Base-by-base conservation (phyloP, 371 early-diverging fungal species). In the Coemansia sp. region DNA sequence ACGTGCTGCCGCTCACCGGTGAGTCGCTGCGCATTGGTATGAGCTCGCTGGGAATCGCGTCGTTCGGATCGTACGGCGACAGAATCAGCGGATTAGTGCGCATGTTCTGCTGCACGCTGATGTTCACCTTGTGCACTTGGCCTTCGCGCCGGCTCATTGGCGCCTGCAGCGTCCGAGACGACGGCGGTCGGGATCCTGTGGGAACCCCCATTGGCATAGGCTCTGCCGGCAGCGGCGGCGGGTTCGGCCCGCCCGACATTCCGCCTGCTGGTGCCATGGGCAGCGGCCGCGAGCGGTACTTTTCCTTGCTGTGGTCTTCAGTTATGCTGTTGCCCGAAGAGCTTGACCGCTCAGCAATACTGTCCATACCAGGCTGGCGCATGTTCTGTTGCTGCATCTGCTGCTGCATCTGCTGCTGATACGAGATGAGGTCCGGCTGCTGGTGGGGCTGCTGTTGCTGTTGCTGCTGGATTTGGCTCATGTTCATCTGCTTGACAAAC, bases 151-250 rank as follows among this genome's bases (percentile, higher is more conserved):
- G 24, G 44, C 41, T 44, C 26, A 28, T 13, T 4, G 61, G 7
- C 17, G 1, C n/a, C n/a, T 63, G 63, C 11, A 11, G 36, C 24
- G 54, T 40, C 44, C 46, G 52, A 3, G 40, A 26, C 15, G 64
- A 61, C 21, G 32, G 58, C 24, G 54, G 23, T 36, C 44, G 58
- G 54, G 32, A n/a, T 8, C n/a, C 9, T 3, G 15, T 32, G 29
- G 64, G 55, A 40, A 24, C 23, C 12, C 23, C n/a, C 4, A 63
- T 40, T 11, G 76, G 76, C 76, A 75, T 75, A 1, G 76, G 71
- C 57, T 53, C 71, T 1, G 61, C 13, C 4, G 76, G 76, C 46
- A 75, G 60, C 12, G 76, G 76, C 26, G 75, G 75, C 24, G 58
- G 39, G 9, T 8, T 28, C 32, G 12, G 13, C 26, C 9, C 41